Base-by-base conservation (phyloP, 2,329 filamentous ascomycete species). In the Parastagonospora nodorum region DNA sequence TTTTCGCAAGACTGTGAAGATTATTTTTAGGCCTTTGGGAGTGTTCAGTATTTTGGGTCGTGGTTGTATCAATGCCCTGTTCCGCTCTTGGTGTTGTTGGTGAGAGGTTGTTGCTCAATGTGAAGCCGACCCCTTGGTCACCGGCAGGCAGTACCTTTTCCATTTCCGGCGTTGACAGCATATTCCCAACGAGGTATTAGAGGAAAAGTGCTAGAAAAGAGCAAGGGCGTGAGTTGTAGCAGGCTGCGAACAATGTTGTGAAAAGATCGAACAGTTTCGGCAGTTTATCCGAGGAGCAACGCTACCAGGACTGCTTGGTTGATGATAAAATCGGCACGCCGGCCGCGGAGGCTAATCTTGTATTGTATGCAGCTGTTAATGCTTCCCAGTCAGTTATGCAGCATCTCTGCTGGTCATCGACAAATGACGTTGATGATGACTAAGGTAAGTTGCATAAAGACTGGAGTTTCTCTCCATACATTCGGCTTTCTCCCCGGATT, bases 281-380 rank as follows among this genome's bases (percentile, higher is more conserved):
- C 8, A 32, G 3, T 8, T 32, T 32, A 32, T 32, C 30, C 30
- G 30, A 32, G 19, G 19, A 24, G 19, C 19, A 24, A 24, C 19
- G 19, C 19, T 24, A 24, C 19, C 3, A 24, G 19, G 19, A 24
- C 5, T 5, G 19, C 19, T 24, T 24, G 19, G 19, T 24, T 24
- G 19, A 24, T 24, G 19, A 3, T 24, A 24, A 24, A 24, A 24
- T 24, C 19, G 19, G 45, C 38, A 35, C 57, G 38, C 55, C 59
- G 61, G 59, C 57, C 57, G 61, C 59, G 61, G 61, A 64, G 37
- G 30, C 61, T 62, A 64, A 46, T 48, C 44, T 4, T 16, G 40
- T 42, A 38, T 32, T 7, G 16, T 5, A 24, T 24, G 19, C 19
- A 24, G 19, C 19, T 24, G 5, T 5, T 24, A 24, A 24, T 3